phyloP scores from a whole-genome alignment of 441 rosid genomes.

The Populus hybrid region DNA sequence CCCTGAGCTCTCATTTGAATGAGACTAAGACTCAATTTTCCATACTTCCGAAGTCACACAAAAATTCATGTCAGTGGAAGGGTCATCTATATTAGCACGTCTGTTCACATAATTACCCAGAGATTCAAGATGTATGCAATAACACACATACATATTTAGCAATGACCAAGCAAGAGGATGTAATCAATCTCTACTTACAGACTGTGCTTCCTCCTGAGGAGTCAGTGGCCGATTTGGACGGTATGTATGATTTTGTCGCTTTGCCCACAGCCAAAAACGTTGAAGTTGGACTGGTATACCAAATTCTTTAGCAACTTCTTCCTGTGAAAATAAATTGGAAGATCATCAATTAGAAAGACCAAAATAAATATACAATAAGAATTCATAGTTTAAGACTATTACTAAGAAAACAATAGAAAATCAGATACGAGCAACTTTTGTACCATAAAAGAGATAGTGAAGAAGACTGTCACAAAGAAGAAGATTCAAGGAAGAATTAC shows the following conservation, averaged over 20 bases:
- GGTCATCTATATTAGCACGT: not conserved
- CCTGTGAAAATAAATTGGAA: constrained; percentile 35
- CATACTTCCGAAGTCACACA: not conserved
- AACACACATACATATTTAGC: not conserved
- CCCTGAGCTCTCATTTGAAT: not conserved
- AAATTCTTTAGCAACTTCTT: constrained; percentile 89
- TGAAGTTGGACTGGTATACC: constrained; percentile 85
- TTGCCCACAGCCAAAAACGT: constrained; percentile 97
- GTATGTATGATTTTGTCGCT: constrained; percentile 94
- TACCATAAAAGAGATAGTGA: not conserved
- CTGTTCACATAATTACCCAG: not conserved
- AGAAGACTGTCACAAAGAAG: not conserved
- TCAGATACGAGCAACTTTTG: not conserved
- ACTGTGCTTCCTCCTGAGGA: constrained; percentile 77
- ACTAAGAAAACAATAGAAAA: not conserved
- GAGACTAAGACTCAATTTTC: too few relatives aligned
- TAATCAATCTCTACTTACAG: constrained; percentile 38
- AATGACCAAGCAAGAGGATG: not conserved
- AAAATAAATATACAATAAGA: not conserved
- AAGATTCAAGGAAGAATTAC: not conserved
- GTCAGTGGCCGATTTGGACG: constrained; percentile 93
- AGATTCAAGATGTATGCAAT: not conserved
- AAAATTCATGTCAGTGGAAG: not conserved
- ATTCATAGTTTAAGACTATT: not conserved
- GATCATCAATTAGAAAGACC: not conserved